Conservation (phyloP, 2,329 filamentous ascomycete genomes). For the Geosmithia morbida region DNA sequence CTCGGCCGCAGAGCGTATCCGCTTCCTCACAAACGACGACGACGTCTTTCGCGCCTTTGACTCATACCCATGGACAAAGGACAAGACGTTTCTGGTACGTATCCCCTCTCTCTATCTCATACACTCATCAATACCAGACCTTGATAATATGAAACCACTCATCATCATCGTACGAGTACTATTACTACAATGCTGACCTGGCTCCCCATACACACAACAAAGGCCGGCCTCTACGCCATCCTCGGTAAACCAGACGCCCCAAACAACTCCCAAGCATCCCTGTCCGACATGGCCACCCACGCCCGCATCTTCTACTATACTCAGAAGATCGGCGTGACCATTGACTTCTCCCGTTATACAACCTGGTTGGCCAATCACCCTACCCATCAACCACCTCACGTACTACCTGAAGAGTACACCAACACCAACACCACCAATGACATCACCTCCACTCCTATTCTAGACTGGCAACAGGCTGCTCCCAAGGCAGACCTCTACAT, state of each 20-base stretch:
- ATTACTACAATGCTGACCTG: too few species aligned
- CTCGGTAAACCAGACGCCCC: conserved; percentile 34
- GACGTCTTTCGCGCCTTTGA: conserved; percentile 47
- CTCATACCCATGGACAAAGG: conserved; percentile 51
- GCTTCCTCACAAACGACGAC: conserved; percentile 21
- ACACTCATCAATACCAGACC: not conserved
- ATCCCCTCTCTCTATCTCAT: not conserved
- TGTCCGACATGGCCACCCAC: conserved; percentile 44
- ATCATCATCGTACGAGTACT: too few species aligned
- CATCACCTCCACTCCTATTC: conserved; percentile 5
- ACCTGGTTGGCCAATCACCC: conserved; percentile 35
- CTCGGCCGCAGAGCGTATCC: conserved; percentile 20
- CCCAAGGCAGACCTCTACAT: conserved; percentile 31
- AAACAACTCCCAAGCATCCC: conserved; percentile 29
- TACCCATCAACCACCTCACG: conserved; percentile 16
- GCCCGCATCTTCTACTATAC: conserved; percentile 56
- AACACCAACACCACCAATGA: not conserved
- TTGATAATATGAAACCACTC: not conserved
- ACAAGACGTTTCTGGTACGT: conserved; percentile 51
- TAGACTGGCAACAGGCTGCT: conserved; percentile 34
- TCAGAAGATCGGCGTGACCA: conserved; percentile 29
- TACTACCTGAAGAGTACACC: conserved; percentile 19
- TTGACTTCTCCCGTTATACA: conserved; percentile 57
- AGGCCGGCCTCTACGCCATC: conserved; percentile 50
- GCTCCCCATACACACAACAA: too few species aligned